Evolutionary conservation across 257 asterid genomes (phyloP).

Genomic region (Nicotiana tabacum): DNA sequence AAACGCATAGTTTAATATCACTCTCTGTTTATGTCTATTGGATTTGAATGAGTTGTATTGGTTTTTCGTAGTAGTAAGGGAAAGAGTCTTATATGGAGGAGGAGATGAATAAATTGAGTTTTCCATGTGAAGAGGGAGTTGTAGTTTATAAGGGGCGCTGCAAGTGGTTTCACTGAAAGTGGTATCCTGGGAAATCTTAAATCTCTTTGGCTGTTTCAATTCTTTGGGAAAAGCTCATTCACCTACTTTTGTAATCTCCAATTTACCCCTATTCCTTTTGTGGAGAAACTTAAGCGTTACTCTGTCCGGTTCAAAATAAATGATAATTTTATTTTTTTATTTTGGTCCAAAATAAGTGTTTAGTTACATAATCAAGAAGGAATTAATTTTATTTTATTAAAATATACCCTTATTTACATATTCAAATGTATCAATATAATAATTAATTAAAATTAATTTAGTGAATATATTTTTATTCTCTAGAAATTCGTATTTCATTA

Average conservation of each 20-base stretch:
- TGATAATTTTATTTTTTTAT: too few relatives aligned
- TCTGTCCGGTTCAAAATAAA: too few relatives aligned
- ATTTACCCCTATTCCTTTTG: not conserved
- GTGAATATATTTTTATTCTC: too few relatives aligned
- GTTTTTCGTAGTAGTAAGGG: not conserved
- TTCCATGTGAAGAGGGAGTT: not conserved
- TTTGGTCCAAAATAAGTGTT: too few relatives aligned
- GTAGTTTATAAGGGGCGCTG: slow-evolving; percentile 14
- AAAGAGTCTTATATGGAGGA: not conserved
- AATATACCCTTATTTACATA: too few relatives aligned
- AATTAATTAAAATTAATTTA: too few relatives aligned
- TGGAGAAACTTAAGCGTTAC: too few relatives aligned
- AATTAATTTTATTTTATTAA: too few relatives aligned
- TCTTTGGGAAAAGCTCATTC: not conserved
- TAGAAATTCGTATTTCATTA: too few relatives aligned
- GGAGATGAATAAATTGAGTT: not conserved
- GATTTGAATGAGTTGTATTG: not conserved
- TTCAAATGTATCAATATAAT: too few relatives aligned
- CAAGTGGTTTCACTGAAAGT: slow-evolving; percentile 25
- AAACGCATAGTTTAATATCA: slow-evolving; percentile 20
- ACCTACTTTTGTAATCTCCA: not conserved
- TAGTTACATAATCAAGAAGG: too few relatives aligned
- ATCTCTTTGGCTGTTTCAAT: slow-evolving; percentile 13
- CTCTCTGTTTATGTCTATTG: too few relatives aligned
- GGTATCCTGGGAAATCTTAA: slow-evolving; percentile 14